Evolutionary conservation across 1,139 yeast genomes (phyloP).

Genomic region (Eremothecium coryli): DNA sequence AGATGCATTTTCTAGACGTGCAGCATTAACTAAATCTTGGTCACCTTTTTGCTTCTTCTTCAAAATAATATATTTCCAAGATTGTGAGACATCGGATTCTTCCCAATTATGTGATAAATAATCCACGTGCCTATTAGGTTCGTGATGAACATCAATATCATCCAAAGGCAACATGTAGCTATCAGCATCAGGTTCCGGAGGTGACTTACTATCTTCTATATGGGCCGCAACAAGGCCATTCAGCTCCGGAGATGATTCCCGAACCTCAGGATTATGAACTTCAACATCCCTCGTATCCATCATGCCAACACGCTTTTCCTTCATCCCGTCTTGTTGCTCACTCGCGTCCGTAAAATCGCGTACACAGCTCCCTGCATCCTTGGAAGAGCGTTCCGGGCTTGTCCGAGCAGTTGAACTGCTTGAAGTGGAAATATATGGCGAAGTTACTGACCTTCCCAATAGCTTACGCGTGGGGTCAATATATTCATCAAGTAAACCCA

Average conservation of each 20-base stretch:
- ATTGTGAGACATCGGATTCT: constrained; percentile 81
- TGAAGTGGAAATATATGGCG: not conserved
- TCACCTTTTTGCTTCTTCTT: constrained; percentile 45
- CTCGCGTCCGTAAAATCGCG: not conserved
- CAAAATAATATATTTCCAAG: constrained; percentile 87
- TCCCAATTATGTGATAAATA: constrained; percentile 94
- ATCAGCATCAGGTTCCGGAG: constrained; percentile 33
- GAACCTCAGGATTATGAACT: constrained; percentile 13
- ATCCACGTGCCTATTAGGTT: constrained; percentile 87
- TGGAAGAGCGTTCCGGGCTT: not conserved
- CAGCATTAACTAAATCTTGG: constrained; percentile 50
- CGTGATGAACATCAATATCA: constrained; percentile 70
- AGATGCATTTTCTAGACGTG: constrained; percentile 67
- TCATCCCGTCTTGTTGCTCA: constrained; percentile 14
- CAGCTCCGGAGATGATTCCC: constrained; percentile 3
- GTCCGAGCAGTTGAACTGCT: not conserved
- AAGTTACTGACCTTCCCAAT: constrained; percentile 17
- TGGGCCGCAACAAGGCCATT: not conserved
- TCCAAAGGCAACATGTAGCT: constrained; percentile 53
- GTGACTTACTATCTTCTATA: constrained; percentile 17
- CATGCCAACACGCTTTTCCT: not conserved
- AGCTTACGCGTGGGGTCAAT: constrained; percentile 37
- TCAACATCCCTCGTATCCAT: too few species aligned
- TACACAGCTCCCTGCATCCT: constrained; percentile 1
- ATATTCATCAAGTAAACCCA: constrained; percentile 72